Percentiles rank a stretch among this genome's conserved stretches.
These are phyloP conservation scores for Fusarium temperatum DNA, from an alignment of 2,329 filamentous ascomycete genomes.

Conservation along the genomic window DNA sequence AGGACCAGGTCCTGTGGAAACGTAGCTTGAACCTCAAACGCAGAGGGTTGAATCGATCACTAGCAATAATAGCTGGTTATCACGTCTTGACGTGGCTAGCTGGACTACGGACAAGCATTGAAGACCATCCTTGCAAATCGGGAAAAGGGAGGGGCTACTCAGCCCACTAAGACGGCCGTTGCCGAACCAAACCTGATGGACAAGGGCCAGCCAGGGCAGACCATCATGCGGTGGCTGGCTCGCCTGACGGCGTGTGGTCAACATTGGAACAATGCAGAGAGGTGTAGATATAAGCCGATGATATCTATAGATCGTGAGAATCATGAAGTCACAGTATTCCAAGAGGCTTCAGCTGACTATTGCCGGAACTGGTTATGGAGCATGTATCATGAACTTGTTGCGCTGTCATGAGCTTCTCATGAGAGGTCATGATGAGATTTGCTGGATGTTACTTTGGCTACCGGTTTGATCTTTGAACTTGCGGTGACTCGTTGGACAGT, in stretches of 20 bases:
- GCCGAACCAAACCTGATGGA: conserved; percentile 33
- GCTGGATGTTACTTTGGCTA: not conserved
- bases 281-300: conserved; percentile 19
- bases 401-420: not conserved
- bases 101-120: conserved; percentile 7
- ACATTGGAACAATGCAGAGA: conserved; percentile 3
- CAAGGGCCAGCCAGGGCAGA: conserved; percentile 22
- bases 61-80: conserved; percentile 6
- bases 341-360: not conserved
- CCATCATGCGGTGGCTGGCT: conserved; percentile 34
- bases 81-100: conserved; percentile 22
- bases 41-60: not conserved
- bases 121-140: conserved; percentile 22
- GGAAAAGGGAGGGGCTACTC: conserved; percentile 21
- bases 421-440: not conserved
- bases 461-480: not conserved
- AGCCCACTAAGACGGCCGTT: conserved; percentile 36
- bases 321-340: not conserved
- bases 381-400: not conserved
- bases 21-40: not conserved
- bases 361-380: conserved; percentile 6
- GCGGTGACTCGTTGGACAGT: not conserved
- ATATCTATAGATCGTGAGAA: not conserved
- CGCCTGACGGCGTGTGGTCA: conserved; percentile 20
- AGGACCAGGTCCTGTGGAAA: conserved; percentile 16